A percentile compares a stretch with the other conserved stretches of the same genome.
phyloP scores from a whole-genome alignment of 2,329 filamentous ascomycete genomes.

The Zalaria obscura region DNA sequence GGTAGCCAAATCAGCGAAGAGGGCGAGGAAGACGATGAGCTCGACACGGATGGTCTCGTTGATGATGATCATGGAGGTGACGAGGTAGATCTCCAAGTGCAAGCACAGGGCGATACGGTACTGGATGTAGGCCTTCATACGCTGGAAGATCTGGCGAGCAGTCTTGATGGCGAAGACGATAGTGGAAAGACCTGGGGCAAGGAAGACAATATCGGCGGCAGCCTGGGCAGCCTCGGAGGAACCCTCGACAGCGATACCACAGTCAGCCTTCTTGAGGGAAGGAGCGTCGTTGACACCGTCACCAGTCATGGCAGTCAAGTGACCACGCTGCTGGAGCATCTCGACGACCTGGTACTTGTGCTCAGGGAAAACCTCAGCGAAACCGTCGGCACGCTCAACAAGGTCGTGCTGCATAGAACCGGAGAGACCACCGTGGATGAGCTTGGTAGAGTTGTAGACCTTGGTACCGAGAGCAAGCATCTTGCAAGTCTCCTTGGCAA shows the following conservation, averaged over 20 bases:
- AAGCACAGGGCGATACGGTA: slow-evolving; percentile 64
- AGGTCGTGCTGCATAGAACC: slow-evolving; percentile 63
- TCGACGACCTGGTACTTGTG: slow-evolving; percentile 67
- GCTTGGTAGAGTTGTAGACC: slow-evolving; percentile 67
- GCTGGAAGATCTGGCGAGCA: slow-evolving; percentile 61
- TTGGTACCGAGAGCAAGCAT: slow-evolving; percentile 68
- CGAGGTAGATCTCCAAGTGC: slow-evolving; percentile 62
- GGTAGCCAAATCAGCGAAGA: slow-evolving; percentile 68
- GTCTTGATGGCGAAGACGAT: slow-evolving; percentile 63
- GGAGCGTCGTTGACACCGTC: slow-evolving; percentile 65
- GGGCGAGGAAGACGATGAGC: slow-evolving; percentile 64
- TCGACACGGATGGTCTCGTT: slow-evolving; percentile 61
- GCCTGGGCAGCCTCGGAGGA: slow-evolving; percentile 59
- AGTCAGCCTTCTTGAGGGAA: slow-evolving; percentile 60
- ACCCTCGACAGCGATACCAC: slow-evolving; percentile 60
- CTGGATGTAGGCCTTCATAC: slow-evolving; percentile 65
- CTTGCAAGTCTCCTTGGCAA: slow-evolving; percentile 71
- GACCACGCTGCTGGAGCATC: slow-evolving; percentile 60
- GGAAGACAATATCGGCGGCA: slow-evolving; percentile 61
- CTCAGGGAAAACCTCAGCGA: slow-evolving; percentile 61
- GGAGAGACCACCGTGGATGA: slow-evolving; percentile 61
- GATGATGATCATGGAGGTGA: slow-evolving; percentile 66
- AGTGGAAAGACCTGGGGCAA: slow-evolving; percentile 56
- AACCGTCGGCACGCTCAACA: slow-evolving; percentile 60
- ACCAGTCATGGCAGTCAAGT: slow-evolving; percentile 63